A percentile compares a stretch with the other conserved stretches of the same genome.
Conservation (phyloP, 2,329 filamentous ascomycete species). For the Talaromyces atroroseus region DNA sequence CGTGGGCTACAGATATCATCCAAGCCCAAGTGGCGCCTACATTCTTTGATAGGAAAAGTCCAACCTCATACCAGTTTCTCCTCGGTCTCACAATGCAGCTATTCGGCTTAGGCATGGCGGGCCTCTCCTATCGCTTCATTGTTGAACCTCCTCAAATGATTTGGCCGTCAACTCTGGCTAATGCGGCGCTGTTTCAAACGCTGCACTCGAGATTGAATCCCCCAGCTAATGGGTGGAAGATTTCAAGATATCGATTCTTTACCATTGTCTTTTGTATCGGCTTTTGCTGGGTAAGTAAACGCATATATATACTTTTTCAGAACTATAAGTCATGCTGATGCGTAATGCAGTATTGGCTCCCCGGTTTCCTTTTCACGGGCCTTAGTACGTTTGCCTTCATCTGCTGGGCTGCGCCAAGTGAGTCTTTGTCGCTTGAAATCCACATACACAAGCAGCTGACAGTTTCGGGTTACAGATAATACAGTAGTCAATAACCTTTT, state of each 20-base stretch:
- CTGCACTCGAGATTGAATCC: constrained; percentile 32
- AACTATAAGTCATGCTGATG: neutral
- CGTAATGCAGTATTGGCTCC: constrained; percentile 21
- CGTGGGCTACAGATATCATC: constrained; percentile 37
- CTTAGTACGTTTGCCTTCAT: constrained; percentile 29
- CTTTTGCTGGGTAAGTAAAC: constrained; percentile 18
- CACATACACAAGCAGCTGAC: constrained; percentile 25
- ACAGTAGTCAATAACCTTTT: constrained; percentile 40
- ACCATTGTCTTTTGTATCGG: constrained; percentile 17
- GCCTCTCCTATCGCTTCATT: constrained; percentile 30
- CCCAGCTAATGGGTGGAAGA: constrained; percentile 30
- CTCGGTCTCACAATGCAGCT: constrained; percentile 34
- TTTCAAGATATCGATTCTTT: constrained; percentile 24
- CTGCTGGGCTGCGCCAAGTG: constrained; percentile 40
- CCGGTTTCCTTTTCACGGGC: constrained; percentile 26
- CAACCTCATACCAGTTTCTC: constrained; percentile 33
- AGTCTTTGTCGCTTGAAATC: constrained; percentile 21
- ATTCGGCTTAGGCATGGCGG: constrained; percentile 36
- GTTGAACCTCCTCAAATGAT: constrained; percentile 35
- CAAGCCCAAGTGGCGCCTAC: constrained; percentile 30
- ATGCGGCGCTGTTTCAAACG: constrained; percentile 29
- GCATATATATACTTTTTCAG: neutral
- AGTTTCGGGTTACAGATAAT: constrained; percentile 29
- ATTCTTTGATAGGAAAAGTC: constrained; percentile 35
- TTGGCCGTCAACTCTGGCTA: constrained; percentile 32